phyloP scores from a whole-genome alignment of 768 basidiomycete species.

The Roridomyces roridus region DNA sequence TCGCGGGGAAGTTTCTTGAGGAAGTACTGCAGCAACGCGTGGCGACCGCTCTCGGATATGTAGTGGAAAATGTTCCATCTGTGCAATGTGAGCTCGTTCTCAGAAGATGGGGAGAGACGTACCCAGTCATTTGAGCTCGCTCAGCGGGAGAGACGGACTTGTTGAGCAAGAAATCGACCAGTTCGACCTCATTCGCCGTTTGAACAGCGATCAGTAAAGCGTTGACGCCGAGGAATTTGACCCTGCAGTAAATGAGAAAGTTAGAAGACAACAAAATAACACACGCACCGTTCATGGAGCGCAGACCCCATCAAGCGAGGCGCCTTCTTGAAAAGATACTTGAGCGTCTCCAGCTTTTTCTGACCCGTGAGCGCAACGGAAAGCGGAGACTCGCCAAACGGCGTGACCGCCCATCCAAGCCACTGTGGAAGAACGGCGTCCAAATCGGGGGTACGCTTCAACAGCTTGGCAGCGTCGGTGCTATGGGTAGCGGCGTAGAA shows the following conservation, averaged over 20 bases:
- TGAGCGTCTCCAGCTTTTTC: conserved; percentile 45
- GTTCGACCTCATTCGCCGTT: conserved; percentile 28
- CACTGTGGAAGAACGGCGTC: conserved; percentile 49
- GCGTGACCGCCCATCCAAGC: conserved; percentile 56
- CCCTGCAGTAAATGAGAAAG: conserved; percentile 32
- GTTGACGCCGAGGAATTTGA: conserved; percentile 55
- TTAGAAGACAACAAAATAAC: neutral
- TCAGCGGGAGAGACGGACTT: conserved; percentile 52
- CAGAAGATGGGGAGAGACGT: conserved; percentile 15
- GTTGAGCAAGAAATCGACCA: conserved; percentile 58
- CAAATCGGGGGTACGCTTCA: conserved; percentile 46
- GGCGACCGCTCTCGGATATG: conserved; percentile 37
- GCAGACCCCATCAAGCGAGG: conserved; percentile 47
- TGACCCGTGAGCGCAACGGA: conserved; percentile 47
- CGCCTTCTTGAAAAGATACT: conserved; percentile 49
- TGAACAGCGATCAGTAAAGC: conserved; percentile 49
- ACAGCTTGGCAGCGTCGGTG: conserved; percentile 47
- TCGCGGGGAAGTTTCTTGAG: conserved; percentile 59
- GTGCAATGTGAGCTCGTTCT: conserved; percentile 1
- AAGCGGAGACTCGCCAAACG: conserved; percentile 59
- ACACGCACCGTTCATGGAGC: conserved; percentile 50
- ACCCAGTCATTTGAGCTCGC: conserved; percentile 50
- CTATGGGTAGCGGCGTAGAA: conserved; percentile 51
- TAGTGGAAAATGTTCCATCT: conserved; percentile 68
- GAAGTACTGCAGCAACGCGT: conserved; percentile 46